phyloP scores from a whole-genome alignment of 345 rosid genomes.

The Acer campestre region DNA sequence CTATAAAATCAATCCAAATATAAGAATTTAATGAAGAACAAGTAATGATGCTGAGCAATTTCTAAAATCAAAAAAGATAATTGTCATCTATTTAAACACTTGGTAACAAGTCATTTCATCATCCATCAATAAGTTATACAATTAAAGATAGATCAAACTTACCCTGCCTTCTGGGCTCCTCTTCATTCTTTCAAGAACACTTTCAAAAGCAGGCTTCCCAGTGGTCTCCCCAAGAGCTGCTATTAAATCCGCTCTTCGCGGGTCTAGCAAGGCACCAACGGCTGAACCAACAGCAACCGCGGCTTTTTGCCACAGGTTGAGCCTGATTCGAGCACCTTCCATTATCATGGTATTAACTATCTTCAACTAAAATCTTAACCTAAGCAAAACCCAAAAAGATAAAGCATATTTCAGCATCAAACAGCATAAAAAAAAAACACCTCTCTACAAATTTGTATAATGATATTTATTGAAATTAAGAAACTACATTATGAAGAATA shows the following conservation, averaged over 20 bases:
- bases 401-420: too few species aligned
- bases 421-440: too few species aligned
- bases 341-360: conserved; percentile 16
- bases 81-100: too few species aligned
- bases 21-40: too few species aligned
- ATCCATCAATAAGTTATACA: neutral
- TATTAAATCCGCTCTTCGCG: conserved; percentile 72
- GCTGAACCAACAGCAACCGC: conserved; percentile 74
- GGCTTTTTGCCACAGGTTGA: conserved; percentile 73
- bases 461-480: too few species aligned
- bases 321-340: conserved; percentile 44
- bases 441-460: too few species aligned
- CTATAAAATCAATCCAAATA: too few species aligned
- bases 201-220: conserved; percentile 69
- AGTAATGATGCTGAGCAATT: neutral
- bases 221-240: conserved; percentile 81
- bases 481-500: too few species aligned
- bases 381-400: neutral
- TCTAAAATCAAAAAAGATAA: too few species aligned
- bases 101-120: neutral
- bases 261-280: conserved; percentile 67
- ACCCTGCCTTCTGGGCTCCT: conserved; percentile 64
- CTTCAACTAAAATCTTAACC: conserved; percentile 11
- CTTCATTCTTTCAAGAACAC: conserved; percentile 72
- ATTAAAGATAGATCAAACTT: conserved; percentile 21